Evolutionary conservation across 192 early-diverging fungal genomes (phyloP), one percentile per base, ranked within the genome.

Genomic region (Spizellomyces punctatus): DNA sequence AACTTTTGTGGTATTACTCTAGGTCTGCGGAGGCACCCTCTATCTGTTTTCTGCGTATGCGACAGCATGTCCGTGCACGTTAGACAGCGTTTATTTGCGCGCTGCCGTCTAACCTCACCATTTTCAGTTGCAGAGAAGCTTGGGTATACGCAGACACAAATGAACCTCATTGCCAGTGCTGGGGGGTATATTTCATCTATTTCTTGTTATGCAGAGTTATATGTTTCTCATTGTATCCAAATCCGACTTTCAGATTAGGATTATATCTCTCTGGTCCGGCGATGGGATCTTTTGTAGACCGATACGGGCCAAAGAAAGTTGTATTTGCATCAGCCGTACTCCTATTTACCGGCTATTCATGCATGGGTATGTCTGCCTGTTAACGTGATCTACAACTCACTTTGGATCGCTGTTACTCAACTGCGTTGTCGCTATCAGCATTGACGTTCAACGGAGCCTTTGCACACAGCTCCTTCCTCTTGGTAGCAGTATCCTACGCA

Each of bases 21-120:
- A 66, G 17, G n/a, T 57, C 16, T 52, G 64, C 46, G 17, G 43
- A 0, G 90, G 90, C 42, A 90, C 90, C 6, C 81, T 89, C 6
- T 92, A 89, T 70, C 72, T 90, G 17, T 92, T 89, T 71, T 79
- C 84, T 21, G 83, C 83, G 9, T 92, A 90, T 70, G 81, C 86
- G 6, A 71, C 74, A 17, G 57, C 41, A 12, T 63, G 68, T 69
- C 19, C 12, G 68, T 45, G 58, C 58, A 43, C 61, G 12, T 22
- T 36, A 2, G 3, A 36, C 27, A 36, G 27, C 27, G 3, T 36
- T 36, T 36, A 36, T 36, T 36, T 36, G 27, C 27, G 27, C 27
- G 27, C 27, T 36, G 27, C 3, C 7, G 66, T 43, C n/a, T n/a
- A 17, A 5, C 17, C 58, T 42, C 58, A 7, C 42, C 78, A 14